phyloP scores from a whole-genome alignment of 2,329 filamentous ascomycete genomes.

The Pseudogymnoascus verrucosus region DNA sequence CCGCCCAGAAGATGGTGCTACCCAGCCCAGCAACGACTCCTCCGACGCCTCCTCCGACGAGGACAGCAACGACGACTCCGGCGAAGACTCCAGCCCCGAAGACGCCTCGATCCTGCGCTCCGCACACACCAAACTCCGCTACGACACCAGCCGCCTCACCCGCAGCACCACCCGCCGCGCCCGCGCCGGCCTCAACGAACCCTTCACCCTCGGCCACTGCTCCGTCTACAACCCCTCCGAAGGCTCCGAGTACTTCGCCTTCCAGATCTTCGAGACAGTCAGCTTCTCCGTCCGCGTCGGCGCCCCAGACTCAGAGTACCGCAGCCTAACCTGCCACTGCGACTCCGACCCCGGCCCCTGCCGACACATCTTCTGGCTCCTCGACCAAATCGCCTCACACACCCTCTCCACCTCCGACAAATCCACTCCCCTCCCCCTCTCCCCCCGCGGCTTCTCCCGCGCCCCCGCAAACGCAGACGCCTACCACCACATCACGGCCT shows the following conservation, averaged over 20 bases:
- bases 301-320: neutral
- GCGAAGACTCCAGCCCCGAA: neutral
- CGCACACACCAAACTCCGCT: neutral
- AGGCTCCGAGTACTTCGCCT: constrained; percentile 1
- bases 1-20: neutral
- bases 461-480: neutral
- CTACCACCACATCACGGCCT: neutral
- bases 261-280: constrained; percentile 6
- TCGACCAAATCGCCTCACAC: constrained; percentile 5
- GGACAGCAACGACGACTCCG: neutral
- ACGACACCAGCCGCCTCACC: neutral
- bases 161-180: neutral
- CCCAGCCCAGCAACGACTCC: neutral
- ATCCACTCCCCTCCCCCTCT: neutral
- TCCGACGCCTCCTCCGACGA: neutral
- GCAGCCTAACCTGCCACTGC: neutral
- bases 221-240: neutral
- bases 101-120: neutral
- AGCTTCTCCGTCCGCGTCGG: constrained; percentile 4
- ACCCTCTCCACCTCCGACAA: neutral
- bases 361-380: constrained; percentile 10
- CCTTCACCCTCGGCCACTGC: constrained; percentile 6
- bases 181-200: neutral
- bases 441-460: neutral
- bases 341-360: neutral